These are phyloP conservation scores for Fonsecaea pedrosoi DNA, from an alignment of 2,329 filamentous ascomycete species.

Conservation along the genomic window DNA sequence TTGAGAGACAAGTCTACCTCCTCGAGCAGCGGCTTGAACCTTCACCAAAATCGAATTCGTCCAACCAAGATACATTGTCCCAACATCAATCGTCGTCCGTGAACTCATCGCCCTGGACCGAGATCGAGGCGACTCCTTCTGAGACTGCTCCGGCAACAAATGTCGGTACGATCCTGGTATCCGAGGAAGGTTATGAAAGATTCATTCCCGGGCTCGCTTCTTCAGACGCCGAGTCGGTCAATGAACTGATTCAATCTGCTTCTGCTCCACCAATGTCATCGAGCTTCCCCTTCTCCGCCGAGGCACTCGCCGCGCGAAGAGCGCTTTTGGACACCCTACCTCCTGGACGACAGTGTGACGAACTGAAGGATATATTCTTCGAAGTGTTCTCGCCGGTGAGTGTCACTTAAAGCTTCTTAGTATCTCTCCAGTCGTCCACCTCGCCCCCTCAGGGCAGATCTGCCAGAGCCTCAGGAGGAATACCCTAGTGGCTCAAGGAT, in stretches of 20 bases:
- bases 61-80: slow-evolving; percentile 7
- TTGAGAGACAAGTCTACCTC: slow-evolving; percentile 44
- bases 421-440: not conserved
- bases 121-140: slow-evolving; percentile 41
- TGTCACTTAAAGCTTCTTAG: not conserved
- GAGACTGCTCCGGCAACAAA: slow-evolving; percentile 34
- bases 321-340: slow-evolving; percentile 46
- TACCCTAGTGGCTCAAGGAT: not conserved
- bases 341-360: slow-evolving; percentile 47
- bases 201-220: slow-evolving; percentile 45
- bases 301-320: slow-evolving; percentile 40
- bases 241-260: slow-evolving; percentile 25
- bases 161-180: slow-evolving; percentile 41
- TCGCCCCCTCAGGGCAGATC: not conserved
- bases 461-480: not conserved
- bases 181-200: slow-evolving; percentile 41
- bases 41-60: not conserved
- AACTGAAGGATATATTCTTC: slow-evolving; percentile 48
- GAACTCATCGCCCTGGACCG: slow-evolving; percentile 39
- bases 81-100: slow-evolving; percentile 15
- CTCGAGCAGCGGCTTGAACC: slow-evolving; percentile 13
- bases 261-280: slow-evolving; percentile 14
- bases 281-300: slow-evolving; percentile 44
- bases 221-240: slow-evolving; percentile 29
- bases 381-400: slow-evolving; percentile 50